Base-by-base conservation (phyloP, 1,284 basidiomycete species). In the Rhodotorula mucilaginosa region DNA sequence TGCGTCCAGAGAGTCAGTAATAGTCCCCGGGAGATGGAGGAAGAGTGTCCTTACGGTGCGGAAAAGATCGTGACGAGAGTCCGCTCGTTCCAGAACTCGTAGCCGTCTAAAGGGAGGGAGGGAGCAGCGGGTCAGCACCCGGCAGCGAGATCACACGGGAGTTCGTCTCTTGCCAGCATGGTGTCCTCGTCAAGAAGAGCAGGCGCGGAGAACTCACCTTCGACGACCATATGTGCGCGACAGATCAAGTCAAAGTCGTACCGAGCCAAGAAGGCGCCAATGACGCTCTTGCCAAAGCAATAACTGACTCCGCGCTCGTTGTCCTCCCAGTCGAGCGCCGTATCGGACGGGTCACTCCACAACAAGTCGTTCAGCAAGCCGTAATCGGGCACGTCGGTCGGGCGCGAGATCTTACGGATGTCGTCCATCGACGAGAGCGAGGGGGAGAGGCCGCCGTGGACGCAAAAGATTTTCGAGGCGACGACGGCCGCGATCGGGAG, bases 251-350 rank as follows among this genome's bases (percentile, higher is more conserved):
- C 97, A 89, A 99, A 99, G 82, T 99, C 97, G 80, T 86, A 81
- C 52, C 70, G 59, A 47, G 66, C 59, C 72, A 80, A 75, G 85
- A 98, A 98, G 74, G 96, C 91, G 80, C 97, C 96, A 80, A 99
- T 97, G 78, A 99, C 92, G 21, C 89, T 89, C 83, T 98, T 98
- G 61, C 97, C 97, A 80, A 98, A 99, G 83, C 97, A 99, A 84
- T 97, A 99, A 80, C 93, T 97, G 68, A 99, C 97, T n/a, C 97
- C 97, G 71, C 97, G 86, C 82, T 99, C 97, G 81, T 99, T 99
- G 82, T 99, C 97, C 83, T 99, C 97, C 97, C 97, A 99, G 80
- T 99, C 97, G 56, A 93, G 82, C 19, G 97, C 96, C 23, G 95
- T 97, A 82, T 99, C 97, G 57, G 91, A 94, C 31, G 97, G 97